These are phyloP conservation scores for Grammothele lineata DNA, from an alignment of 768 basidiomycete species.

Conservation along the genomic window DNA sequence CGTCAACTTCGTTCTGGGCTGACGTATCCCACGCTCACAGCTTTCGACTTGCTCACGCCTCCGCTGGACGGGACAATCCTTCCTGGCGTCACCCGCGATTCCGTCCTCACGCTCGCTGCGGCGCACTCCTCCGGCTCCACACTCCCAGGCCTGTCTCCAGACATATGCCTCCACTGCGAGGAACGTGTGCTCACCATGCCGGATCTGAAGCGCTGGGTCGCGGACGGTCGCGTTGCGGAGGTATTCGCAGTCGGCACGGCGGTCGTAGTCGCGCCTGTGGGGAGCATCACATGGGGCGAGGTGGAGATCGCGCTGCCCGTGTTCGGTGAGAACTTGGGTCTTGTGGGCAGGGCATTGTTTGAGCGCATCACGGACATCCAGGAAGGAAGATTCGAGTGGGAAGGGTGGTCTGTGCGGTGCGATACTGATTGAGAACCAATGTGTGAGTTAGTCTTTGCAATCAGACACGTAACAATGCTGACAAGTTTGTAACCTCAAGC, in stretches of 20 bases:
- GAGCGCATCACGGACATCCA: slow-evolving; percentile 58
- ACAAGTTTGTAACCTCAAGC: too few relatives aligned
- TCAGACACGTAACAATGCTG: too few relatives aligned
- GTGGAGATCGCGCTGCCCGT: slow-evolving; percentile 52
- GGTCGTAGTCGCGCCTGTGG: slow-evolving; percentile 50
- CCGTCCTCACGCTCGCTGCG: slow-evolving; percentile 43
- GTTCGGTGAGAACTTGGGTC: slow-evolving; percentile 71
- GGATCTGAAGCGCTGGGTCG: slow-evolving; percentile 56
- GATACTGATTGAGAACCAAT: too few relatives aligned
- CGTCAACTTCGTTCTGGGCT: not conserved
- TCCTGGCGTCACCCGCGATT: slow-evolving; percentile 64
- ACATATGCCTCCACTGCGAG: slow-evolving; percentile 57
- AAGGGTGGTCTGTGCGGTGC: too few relatives aligned
- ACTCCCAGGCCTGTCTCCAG: slow-evolving; percentile 53
- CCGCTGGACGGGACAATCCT: slow-evolving; percentile 63
- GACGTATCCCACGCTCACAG: slow-evolving; percentile 25
- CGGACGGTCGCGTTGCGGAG: slow-evolving; percentile 40
- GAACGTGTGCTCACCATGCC: slow-evolving; percentile 72
- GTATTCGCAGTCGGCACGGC: slow-evolving; percentile 49
- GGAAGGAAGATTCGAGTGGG: slow-evolving; percentile 62
- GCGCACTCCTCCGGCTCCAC: slow-evolving; percentile 49
- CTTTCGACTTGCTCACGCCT: slow-evolving; percentile 57
- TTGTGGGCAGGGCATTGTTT: slow-evolving; percentile 46
- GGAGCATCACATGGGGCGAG: slow-evolving; percentile 56
- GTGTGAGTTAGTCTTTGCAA: too few relatives aligned